Evolutionary conservation across 805 yeast species (phyloP), one percentile per base, ranked within the genome.

Genomic region (Yamadazyma ubonensis): DNA sequence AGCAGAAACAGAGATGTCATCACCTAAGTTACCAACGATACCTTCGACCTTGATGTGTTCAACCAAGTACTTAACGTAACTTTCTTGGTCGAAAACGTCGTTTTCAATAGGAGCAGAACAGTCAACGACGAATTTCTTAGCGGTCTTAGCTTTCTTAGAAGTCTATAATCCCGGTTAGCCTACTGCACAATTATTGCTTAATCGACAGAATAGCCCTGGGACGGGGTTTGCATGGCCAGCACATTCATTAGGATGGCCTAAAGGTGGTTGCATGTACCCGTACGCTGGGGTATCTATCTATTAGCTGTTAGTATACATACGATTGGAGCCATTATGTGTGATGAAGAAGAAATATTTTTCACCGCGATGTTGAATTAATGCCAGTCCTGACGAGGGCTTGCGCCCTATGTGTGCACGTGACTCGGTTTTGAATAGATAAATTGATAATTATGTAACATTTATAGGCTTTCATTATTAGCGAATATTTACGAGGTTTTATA

Each of bases 21-120:
- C 90, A 77, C 96, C 96, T 68, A 93, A 84, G 91, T 89, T 86
- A 75, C 98, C 96, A 63, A 86, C 78, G 67, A 84, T 81, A 73
- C 91, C 90, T 55, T 93, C 99, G 67, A 93, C 91, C 84, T 93
- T 93, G 87, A 93, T 91, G 88, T 88, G 96, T 79, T 93, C 98
- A 71, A 85, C 81, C 75, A 93, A 84, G 91, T 83, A 93, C 81
- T 93, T 91, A 66, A 87, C 95, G 83, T 91, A 89, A 63, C 95
- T 83, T 68, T 93, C 85, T 72, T 95, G 93, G 84, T 93, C 98
- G 65, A 89, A 87, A 69, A 91, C 95, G 79, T 90, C 95, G 75
- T 86, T 87, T 71, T 87, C 95, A 68, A 89, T 89, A 77, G 96
- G 96, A 70, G 95, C 95, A 51, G 96, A 81, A 67, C 85, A 87